phyloP scores from a whole-genome alignment of 73 alveolate species.

The Stentor roeselii region DNA sequence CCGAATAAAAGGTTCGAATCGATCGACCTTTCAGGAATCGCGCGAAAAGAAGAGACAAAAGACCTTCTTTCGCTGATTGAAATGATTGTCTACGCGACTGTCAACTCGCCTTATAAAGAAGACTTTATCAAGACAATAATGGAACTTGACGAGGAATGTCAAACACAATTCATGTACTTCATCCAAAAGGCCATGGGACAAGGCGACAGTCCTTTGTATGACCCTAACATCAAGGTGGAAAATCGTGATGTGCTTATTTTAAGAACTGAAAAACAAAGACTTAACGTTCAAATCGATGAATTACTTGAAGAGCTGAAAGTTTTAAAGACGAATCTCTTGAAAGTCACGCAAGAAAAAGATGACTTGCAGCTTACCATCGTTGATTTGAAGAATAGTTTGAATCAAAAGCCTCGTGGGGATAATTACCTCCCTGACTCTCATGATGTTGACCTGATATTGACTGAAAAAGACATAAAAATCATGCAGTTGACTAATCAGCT shows the following conservation, averaged over 20 bases:
- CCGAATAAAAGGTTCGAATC: not conserved
- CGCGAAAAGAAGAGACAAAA: not conserved
- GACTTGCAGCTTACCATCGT: not conserved
- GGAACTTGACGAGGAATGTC: conserved; percentile 15
- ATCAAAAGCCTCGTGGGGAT: not conserved
- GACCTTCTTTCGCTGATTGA: not conserved
- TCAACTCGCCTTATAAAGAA: conserved; percentile 17
- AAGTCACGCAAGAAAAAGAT: not conserved
- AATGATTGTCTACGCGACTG: not conserved
- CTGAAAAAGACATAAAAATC: not conserved
- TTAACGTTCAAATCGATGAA: not conserved
- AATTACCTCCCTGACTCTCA: not conserved
- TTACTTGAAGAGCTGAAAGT: not conserved
- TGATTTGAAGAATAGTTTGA: not conserved
- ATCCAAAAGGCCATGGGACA: conserved; percentile 6
- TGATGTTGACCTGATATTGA: not conserved
- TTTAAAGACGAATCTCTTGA: no score
- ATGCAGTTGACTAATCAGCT: not conserved
- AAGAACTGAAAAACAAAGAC: not conserved
- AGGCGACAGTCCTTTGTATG: not conserved
- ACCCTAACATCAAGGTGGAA: no score
- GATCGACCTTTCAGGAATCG: conserved; percentile 5
- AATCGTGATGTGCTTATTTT: not conserved
- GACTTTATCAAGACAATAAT: not conserved
- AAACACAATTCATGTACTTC: not conserved